phyloP scores from a whole-genome alignment of 805 yeast species.

The Yarrowia porcina region DNA sequence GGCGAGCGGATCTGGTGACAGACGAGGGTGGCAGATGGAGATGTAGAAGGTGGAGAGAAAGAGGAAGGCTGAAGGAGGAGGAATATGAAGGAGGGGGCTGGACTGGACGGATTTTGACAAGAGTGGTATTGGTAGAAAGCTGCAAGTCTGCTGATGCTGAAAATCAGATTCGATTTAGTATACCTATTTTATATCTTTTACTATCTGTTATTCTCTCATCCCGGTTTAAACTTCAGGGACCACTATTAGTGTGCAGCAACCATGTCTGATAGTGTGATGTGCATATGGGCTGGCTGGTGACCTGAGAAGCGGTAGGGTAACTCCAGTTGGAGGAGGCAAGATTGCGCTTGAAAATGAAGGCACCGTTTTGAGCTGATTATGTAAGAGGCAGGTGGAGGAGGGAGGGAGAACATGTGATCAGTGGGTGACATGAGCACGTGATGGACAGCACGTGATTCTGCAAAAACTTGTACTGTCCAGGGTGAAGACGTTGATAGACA shows the following conservation, averaged over 20 bases:
- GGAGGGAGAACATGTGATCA: too few relatives aligned
- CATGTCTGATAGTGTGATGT: constrained; percentile 19
- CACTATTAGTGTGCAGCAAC: constrained; percentile 10
- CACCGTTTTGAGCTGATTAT: not conserved
- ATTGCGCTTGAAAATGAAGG: not conserved
- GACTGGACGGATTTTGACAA: not conserved
- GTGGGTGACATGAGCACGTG: too few relatives aligned
- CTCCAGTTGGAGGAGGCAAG: not conserved
- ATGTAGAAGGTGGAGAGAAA: not conserved
- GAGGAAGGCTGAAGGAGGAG: not conserved
- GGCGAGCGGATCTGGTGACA: not conserved
- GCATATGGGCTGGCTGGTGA: not conserved
- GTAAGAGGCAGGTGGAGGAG: not conserved
- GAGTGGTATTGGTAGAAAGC: not conserved
- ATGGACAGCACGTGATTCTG: too few relatives aligned
- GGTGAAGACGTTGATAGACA: too few relatives aligned
- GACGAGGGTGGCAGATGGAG: not conserved
- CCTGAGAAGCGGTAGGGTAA: not conserved
- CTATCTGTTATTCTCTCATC: too few relatives aligned
- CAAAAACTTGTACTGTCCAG: too few relatives aligned
- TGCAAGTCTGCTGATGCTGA: not conserved
- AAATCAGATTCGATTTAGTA: too few relatives aligned
- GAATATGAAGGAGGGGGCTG: not conserved
- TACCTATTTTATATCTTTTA: not conserved
- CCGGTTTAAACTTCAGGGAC: not conserved